Conservation (phyloP, 73 alveolate species). For the Blepharisma japonicum region DNA sequence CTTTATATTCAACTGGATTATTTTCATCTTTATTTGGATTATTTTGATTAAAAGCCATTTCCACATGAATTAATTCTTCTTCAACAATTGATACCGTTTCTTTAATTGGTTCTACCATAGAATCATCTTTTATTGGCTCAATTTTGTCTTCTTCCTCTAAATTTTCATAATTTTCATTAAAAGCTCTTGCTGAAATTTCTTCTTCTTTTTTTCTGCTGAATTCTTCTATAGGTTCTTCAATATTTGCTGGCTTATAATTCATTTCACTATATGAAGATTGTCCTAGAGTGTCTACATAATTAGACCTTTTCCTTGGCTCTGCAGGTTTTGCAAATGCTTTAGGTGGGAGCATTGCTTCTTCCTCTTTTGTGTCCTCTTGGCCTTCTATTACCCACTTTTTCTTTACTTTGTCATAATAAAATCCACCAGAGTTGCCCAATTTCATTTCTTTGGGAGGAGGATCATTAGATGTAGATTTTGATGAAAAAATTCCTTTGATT, state of each 20-base stretch:
- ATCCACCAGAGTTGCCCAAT: background rate
- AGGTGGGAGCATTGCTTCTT: background rate
- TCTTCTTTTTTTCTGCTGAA: no score
- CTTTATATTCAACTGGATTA: no score
- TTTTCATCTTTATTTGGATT: no score
- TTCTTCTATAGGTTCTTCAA: background rate
- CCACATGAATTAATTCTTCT: no score
- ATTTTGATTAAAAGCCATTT: no score
- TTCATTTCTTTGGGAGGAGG: slow-evolving; percentile 31
- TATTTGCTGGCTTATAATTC: slow-evolving; percentile 4
- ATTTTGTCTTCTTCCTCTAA: no score
- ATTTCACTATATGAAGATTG: background rate
- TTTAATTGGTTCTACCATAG: no score
- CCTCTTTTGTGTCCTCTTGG: background rate
- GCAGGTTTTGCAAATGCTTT: background rate
- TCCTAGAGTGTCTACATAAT: background rate
- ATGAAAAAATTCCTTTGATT: background rate
- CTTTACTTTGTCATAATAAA: background rate
- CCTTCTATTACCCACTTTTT: slow-evolving; percentile 26
- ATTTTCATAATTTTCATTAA: no score
- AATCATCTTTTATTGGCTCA: no score
- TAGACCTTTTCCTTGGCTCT: background rate
- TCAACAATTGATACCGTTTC: no score
- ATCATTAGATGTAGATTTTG: background rate
- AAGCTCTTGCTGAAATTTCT: no score